phyloP scores from a whole-genome alignment of 495 filamentous ascomycete species.

The Penicillium antarcticum region DNA sequence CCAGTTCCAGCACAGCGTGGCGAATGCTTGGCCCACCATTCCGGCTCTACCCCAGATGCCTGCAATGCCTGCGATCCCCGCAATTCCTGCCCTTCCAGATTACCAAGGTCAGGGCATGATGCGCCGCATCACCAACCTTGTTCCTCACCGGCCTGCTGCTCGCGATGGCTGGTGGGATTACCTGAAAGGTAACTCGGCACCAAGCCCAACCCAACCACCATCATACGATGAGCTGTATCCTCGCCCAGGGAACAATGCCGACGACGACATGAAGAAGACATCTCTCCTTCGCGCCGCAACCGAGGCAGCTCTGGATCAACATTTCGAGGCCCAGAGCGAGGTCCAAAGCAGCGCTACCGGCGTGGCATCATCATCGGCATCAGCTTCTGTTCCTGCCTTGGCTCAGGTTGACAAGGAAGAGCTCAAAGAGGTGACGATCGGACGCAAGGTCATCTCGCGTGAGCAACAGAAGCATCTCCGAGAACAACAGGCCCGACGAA shows the following conservation, averaged over 20 bases:
- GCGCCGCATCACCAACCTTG: constrained; percentile 70
- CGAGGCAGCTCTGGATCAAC: constrained; percentile 63
- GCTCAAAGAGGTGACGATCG: constrained; percentile 43
- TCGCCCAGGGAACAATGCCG: constrained; percentile 36
- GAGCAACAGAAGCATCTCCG: constrained; percentile 73
- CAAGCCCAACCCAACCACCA: constrained; percentile 54
- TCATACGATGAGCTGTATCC: constrained; percentile 83
- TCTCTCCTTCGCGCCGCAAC: constrained; percentile 58
- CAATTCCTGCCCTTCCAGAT: constrained; percentile 62
- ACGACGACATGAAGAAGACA: constrained; percentile 58
- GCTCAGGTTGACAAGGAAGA: constrained; percentile 31
- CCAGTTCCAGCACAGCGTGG: constrained; percentile 70
- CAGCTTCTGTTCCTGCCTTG: constrained; percentile 27
- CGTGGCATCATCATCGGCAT: constrained; percentile 10
- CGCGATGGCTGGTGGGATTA: constrained; percentile 70
- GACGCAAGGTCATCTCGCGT: constrained; percentile 52
- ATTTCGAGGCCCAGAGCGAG: constrained; percentile 59
- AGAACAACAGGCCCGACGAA: constrained; percentile 67
- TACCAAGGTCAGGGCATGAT: constrained; percentile 73
- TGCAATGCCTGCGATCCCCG: constrained; percentile 57
- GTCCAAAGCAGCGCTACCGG: constrained; percentile 44
- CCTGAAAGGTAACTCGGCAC: constrained; percentile 48
- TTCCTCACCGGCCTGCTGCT: constrained; percentile 54
- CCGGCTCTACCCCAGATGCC: constrained; percentile 56
- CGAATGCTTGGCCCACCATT: constrained; percentile 66